These are phyloP conservation scores for Harringtonia aguacate DNA, from an alignment of 2,329 filamentous ascomycete species.

Conservation along the genomic window DNA sequence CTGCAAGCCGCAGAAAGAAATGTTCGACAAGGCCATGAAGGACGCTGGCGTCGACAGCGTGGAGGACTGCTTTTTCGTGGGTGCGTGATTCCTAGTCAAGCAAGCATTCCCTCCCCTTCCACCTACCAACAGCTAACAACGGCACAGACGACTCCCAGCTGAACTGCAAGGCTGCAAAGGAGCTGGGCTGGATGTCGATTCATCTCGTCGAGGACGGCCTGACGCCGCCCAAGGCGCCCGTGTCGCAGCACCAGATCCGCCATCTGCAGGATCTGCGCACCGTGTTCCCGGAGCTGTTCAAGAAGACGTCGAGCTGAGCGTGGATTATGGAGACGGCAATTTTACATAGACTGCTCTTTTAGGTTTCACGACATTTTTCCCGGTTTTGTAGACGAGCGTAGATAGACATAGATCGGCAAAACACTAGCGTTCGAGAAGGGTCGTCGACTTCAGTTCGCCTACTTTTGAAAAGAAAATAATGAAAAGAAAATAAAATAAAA, in stretches of 20 bases:
- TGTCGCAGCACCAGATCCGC: constrained; percentile 65
- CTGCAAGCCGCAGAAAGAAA: constrained; percentile 76
- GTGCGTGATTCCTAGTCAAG: constrained; percentile 37
- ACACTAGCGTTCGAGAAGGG: too few relatives aligned
- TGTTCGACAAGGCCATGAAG: constrained; percentile 82
- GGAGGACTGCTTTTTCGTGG: constrained; percentile 83
- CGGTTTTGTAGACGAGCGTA: too few relatives aligned
- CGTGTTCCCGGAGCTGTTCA: constrained; percentile 81
- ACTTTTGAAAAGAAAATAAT: too few relatives aligned
- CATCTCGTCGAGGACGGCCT: constrained; percentile 77
- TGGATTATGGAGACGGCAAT: too few relatives aligned
- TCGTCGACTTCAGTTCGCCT: too few relatives aligned
- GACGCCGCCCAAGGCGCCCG: constrained; percentile 48
- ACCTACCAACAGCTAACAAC: neutral
- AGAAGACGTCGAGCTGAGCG: constrained; percentile 19
- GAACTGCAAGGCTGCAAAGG: constrained; percentile 69
- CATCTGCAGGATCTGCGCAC: constrained; percentile 64
- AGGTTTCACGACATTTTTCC: too few relatives aligned
- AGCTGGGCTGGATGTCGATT: constrained; percentile 74
- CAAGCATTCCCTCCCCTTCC: neutral
- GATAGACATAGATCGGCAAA: too few relatives aligned
- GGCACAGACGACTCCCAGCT: constrained; percentile 68
- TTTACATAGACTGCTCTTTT: too few relatives aligned
- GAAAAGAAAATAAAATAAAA: too few relatives aligned
- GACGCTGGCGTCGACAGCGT: constrained; percentile 62